phyloP scores from a whole-genome alignment of 768 basidiomycete genomes.

The Suillus cothurnatus region DNA sequence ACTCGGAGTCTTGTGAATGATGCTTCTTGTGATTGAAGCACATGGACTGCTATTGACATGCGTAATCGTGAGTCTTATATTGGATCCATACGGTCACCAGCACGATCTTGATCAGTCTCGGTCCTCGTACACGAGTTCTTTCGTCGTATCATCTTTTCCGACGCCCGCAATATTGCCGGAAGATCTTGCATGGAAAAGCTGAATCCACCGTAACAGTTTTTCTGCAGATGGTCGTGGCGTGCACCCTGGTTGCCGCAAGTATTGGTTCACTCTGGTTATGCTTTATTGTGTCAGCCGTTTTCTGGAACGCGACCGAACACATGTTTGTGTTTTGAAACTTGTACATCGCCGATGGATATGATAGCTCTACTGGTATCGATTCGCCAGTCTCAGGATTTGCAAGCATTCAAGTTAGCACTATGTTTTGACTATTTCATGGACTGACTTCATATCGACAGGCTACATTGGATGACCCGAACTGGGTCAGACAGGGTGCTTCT shows the following conservation, averaged over 20 bases:
- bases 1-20: too few species aligned
- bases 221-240: slow-evolving; percentile 16
- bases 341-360: slow-evolving; percentile 61
- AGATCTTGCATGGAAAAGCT: too few species aligned
- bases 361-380: slow-evolving; percentile 54
- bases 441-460: slow-evolving; percentile 37
- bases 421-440: not conserved
- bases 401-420: slow-evolving; percentile 19
- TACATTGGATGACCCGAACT: slow-evolving; percentile 64
- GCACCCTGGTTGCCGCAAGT: slow-evolving; percentile 2
- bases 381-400: slow-evolving; percentile 54
- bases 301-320: slow-evolving; percentile 56
- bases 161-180: too few species aligned
- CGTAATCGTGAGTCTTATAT: not conserved
- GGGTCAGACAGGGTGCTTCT: slow-evolving; percentile 40
- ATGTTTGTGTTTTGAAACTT: slow-evolving; percentile 66
- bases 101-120: not conserved
- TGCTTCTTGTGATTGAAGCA: not conserved
- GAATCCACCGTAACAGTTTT: too few species aligned
- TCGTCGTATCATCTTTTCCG: not conserved
- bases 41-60: not conserved
- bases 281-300: slow-evolving; percentile 25
- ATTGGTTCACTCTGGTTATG: slow-evolving; percentile 10
- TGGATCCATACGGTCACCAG: not conserved
- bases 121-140: not conserved